Base-by-base conservation (phyloP, 148 eudicot species). In the Cornus kousa region DNA sequence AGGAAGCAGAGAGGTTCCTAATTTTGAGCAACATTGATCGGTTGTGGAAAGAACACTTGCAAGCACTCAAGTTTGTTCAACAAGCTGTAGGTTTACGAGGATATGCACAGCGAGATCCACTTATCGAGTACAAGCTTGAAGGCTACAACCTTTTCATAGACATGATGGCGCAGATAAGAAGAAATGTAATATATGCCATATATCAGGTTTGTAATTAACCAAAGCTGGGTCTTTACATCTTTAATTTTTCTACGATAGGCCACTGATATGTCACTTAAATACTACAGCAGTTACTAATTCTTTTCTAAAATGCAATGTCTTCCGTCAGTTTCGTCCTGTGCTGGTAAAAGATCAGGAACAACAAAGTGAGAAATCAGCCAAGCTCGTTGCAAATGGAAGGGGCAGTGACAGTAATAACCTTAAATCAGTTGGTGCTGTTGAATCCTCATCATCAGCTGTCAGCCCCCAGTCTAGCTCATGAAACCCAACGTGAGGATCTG, bases 51-150 rank as follows among this genome's bases (percentile, higher is more conserved):
- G 99, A 96, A 80, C 99, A 96, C 89, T 86, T 96, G 93, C 99
- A 96, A 81, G 92, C 98, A 40, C 88, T 94, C 23, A 92, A 94
- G 80, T 96, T 96, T 86, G 98, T 96, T 48, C 99, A 96, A 80
- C 99, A 96, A 89, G 99, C 99, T 74, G 99, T 94, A 1, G 92
- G 98, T 65, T 91, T 94, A 55, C 98, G 99, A 72, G 99, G 98
- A 57, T 96, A 96, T 87, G 99, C 99, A 71, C 99, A 96, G 76
- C 85, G 95, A 59, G 99, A 94, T 89, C 98, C 99, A 76, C 98
- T 96, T 55, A 96, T 96, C 65, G 99, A 96, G 81, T 96, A 96
- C 87, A 96, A 96, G 79, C 99, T 96, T 71, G 99, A 96, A 86
- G 99, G 99, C 74, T 96, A 96, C 90, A 94, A 94, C 83, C 99